phyloP scores from a whole-genome alignment of 768 basidiomycete genomes.

The Russula compacta region DNA sequence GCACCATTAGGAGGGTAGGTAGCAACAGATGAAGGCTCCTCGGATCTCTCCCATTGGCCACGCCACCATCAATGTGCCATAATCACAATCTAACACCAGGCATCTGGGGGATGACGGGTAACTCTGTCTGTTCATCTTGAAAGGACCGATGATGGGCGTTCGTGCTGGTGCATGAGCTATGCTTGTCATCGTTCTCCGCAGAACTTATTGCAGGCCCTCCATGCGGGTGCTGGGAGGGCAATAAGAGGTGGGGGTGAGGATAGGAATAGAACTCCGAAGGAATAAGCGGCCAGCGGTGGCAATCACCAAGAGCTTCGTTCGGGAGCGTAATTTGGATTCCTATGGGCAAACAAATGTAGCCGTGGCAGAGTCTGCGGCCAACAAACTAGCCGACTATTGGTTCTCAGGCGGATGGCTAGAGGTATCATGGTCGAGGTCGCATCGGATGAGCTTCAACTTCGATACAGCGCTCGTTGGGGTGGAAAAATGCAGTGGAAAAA shows the following conservation, averaged over 20 bases:
- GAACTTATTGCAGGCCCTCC: not conserved
- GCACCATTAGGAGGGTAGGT: not conserved
- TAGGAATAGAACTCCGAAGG: not conserved
- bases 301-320: not conserved
- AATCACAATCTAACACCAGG: not conserved
- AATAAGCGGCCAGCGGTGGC: not conserved
- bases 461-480: not conserved
- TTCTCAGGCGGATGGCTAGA: not conserved
- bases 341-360: not conserved
- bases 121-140: not conserved
- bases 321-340: not conserved
- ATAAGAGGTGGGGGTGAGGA: not conserved
- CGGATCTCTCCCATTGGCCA: not conserved
- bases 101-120: not conserved
- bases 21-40: not conserved
- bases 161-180: not conserved
- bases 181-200: not conserved
- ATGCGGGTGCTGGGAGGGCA: not conserved
- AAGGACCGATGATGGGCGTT: not conserved
- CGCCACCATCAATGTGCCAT: not conserved
- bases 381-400: not conserved
- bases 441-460: not conserved
- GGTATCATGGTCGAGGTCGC: not conserved
- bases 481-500: not conserved
- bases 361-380: not conserved